Evolutionary conservation across 2,329 filamentous ascomycete species (phyloP).

Genomic region (Calonectria pseudoreteaudii): DNA sequence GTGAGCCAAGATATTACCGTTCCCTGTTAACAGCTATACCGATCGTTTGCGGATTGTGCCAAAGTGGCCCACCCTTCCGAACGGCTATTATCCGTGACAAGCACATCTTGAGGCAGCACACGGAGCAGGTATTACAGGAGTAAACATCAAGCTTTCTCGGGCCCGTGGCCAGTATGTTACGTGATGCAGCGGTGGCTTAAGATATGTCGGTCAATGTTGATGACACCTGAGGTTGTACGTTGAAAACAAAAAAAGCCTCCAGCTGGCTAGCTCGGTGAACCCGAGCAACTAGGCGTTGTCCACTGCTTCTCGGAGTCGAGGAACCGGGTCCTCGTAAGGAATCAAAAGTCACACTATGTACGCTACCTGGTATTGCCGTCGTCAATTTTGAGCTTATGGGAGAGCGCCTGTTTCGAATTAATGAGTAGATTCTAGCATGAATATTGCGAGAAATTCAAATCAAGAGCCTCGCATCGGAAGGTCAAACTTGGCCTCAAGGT

Average conservation of each 20-base stretch:
- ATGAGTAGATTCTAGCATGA: neutral
- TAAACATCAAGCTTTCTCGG: neutral
- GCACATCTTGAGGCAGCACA: neutral
- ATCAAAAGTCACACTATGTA: neutral
- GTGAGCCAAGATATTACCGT: neutral
- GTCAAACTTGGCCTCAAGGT: too few relatives aligned
- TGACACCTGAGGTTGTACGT: neutral
- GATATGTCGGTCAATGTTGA: neutral
- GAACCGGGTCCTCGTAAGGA: neutral
- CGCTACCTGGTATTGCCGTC: neutral
- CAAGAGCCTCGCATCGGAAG: too few relatives aligned
- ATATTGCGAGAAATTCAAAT: too few relatives aligned
- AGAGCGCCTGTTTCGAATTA: neutral
- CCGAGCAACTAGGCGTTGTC: neutral
- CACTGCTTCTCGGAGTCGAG: neutral
- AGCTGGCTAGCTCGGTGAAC: neutral
- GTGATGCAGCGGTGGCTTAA: neutral
- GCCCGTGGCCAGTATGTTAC: neutral
- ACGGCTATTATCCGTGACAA: neutral
- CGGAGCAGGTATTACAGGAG: neutral
- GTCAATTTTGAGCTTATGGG: neutral
- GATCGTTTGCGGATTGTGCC: neutral
- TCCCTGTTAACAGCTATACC: neutral
- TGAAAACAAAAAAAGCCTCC: neutral
- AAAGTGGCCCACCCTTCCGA: neutral